Base-by-base conservation (phyloP, 345 rosid species). In the Syzygium aqueum region DNA sequence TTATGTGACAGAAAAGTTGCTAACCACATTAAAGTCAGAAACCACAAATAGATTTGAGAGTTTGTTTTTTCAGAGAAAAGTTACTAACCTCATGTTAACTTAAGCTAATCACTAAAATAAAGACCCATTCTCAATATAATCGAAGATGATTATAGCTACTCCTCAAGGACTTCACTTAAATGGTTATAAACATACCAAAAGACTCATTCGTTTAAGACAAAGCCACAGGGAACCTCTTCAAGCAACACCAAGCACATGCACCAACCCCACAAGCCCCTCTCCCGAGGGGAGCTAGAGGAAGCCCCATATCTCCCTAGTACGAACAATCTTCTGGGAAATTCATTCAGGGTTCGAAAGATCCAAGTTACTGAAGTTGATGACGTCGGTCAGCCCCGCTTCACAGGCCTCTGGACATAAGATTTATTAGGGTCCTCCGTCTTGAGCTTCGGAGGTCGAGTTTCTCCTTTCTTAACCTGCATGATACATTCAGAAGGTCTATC, bases 351-450 rank as follows among this genome's bases (percentile, higher is more conserved):
- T 73, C 0, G 27, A 73, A 73, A 73, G 27, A 73, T 19, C 49
- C 49, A 73, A 37, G 80, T 73, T 33, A 73, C 80, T 33, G 49
- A 22, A 73, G 80, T 25, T 73, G 80, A 73, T 37, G 49, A 73
- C 19, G 13, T 73, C 25, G 2, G 23, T 92, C 90, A 97, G 85
- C 96, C 98, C 90, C 95, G 92, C 91, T 97, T 96, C 59, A 95
- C 95, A 4, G 99, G 99, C 91, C 98, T 94, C 86, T 96, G 99
- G 86, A 97, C 98, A 84, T 97, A 96, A 10, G 99, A 95, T 90
- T 96, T 95, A 92, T 96, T 97, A 28, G 99, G 99, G 92, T 97
- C 99, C 91, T 97, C 99, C 1, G 99, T 97, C 95, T 97, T 97
- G 84, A 96, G 94, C 89, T 97, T 96, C 6, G 99, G 99, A 19